Base-by-base conservation (phyloP, 768 basidiomycete genomes). In the Mycena epipterygia region DNA sequence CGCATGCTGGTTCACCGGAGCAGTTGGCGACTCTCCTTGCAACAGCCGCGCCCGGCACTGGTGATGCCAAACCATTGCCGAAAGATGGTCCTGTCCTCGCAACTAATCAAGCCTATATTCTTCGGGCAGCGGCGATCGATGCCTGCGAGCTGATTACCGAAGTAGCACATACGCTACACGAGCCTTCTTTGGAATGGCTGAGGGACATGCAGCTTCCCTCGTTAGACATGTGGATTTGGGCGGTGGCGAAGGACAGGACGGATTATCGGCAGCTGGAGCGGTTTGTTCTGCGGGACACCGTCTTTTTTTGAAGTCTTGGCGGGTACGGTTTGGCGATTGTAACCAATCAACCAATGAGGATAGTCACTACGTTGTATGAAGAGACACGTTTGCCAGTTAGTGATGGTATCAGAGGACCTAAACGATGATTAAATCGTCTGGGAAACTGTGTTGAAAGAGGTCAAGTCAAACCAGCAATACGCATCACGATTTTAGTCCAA, bases 151-250 rank as follows among this genome's bases (percentile, higher is more conserved):
- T 88, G 67, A 91, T 95, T 42, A 82, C 91, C 19, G 82, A 88
- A 60, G 79, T 79, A 32, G 92, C 90, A 21, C 87, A 79, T 64
- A 81, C 79, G 29, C 69, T 85, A 27, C 77, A 80, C 33, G 78
- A 76, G 59, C 79, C 68, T 44, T 61, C 71, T n/a, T 72, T 83
- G 23, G 75, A 77, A 27, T 91, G 90, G 90, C 74, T 93, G 72
- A 86, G 81, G 63, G 80, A 83, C 4, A 83, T 96, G 39, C 89
- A 84, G 0, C 80, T 89, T 30, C 89, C 91, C 5, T 85, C 89
- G 51, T 70, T 95, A 67, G 91, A 95, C 75, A 87, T 87, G 75
- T 96, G 93, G 93, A 78, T 95, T n/a, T 94, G 94, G 93, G 85
- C 89, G 35, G 87, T 93, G 6, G 93, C 93, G 41, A 95, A 96